These are phyloP conservation scores for Lactarius akahatsu DNA, from an alignment of 768 basidiomycete species.

Conservation along the genomic window DNA sequence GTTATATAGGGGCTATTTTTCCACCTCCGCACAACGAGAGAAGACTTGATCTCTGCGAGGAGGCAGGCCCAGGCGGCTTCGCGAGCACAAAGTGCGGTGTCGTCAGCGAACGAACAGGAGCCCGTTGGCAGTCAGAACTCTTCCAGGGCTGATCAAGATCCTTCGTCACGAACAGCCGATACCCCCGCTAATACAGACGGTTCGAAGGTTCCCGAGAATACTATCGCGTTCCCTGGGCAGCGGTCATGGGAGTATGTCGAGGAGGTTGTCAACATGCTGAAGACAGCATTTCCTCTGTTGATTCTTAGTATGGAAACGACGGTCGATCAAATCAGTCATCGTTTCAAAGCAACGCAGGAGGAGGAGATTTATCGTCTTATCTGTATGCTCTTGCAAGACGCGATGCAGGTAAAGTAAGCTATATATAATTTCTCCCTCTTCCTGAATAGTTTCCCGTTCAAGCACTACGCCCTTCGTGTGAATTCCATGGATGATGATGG, in stretches of 20 bases:
- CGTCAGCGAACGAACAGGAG: constrained; percentile 21
- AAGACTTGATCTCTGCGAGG: constrained; percentile 57
- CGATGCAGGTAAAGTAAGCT: constrained; percentile 58
- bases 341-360: constrained; percentile 86
- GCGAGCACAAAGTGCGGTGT: constrained; percentile 31
- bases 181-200: constrained; percentile 20
- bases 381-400: constrained; percentile 84
- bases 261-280: constrained; percentile 88
- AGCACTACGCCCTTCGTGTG: constrained; percentile 73
- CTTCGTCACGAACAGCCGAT: constrained; percentile 17
- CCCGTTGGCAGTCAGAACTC: constrained; percentile 14
- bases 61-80: constrained; percentile 43
- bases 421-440: not conserved
- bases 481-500: constrained; percentile 68
- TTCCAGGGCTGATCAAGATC: constrained; percentile 17
- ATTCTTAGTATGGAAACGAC: constrained; percentile 95
- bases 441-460: constrained; percentile 3
- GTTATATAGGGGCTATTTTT: constrained; percentile 83
- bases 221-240: constrained; percentile 42
- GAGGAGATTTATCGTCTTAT: constrained; percentile 94
- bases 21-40: constrained; percentile 80
- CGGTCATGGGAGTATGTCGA: constrained; percentile 91
- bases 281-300: constrained; percentile 93
- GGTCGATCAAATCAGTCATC: constrained; percentile 87
- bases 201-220: constrained; percentile 32